Percentiles rank a stretch among this genome's conserved stretches.
Evolutionary conservation across 2,329 filamentous ascomycete species (phyloP).

Genomic region (Fonsecaea pugnacius): DNA sequence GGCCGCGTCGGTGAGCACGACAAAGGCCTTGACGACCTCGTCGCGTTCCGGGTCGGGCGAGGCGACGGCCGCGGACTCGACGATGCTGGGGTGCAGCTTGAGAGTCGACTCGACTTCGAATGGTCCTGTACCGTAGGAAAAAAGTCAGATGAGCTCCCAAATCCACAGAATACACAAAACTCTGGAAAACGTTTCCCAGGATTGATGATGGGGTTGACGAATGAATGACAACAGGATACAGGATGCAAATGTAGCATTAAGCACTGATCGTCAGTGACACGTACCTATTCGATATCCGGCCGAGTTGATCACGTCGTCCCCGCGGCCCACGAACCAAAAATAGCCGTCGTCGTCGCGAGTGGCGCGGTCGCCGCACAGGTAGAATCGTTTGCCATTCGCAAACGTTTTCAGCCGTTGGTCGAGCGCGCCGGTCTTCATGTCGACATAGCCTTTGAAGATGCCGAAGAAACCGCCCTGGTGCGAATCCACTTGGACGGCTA

Average conservation of each 20-base stretch:
- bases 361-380: conserved; percentile 44
- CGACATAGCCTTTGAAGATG: conserved; percentile 27
- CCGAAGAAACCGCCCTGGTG: conserved; percentile 11
- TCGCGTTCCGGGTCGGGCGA: conserved; percentile 67
- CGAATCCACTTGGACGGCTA: conserved; percentile 37
- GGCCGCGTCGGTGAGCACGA: conserved; percentile 41
- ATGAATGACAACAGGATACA: too few species aligned
- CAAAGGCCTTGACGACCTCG: conserved; percentile 84
- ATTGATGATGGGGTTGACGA: too few species aligned
- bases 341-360: conserved; percentile 42
- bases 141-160: too few species aligned
- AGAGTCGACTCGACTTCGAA: conserved; percentile 49
- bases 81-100: conserved; percentile 45
- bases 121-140: conserved; percentile 36
- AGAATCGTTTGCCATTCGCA: conserved; percentile 37
- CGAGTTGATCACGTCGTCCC: conserved; percentile 47
- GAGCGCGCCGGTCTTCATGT: conserved; percentile 18
- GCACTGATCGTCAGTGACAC: conserved; percentile 15
- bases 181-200: too few species aligned
- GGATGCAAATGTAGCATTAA: too few species aligned
- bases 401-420: conserved; percentile 26
- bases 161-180: too few species aligned
- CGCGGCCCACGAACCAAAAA: conserved; percentile 43
- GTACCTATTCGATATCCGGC: conserved; percentile 45
- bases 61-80: conserved; percentile 46